phyloP scores from a whole-genome alignment of 345 rosid genomes.

The Populus nigra region DNA sequence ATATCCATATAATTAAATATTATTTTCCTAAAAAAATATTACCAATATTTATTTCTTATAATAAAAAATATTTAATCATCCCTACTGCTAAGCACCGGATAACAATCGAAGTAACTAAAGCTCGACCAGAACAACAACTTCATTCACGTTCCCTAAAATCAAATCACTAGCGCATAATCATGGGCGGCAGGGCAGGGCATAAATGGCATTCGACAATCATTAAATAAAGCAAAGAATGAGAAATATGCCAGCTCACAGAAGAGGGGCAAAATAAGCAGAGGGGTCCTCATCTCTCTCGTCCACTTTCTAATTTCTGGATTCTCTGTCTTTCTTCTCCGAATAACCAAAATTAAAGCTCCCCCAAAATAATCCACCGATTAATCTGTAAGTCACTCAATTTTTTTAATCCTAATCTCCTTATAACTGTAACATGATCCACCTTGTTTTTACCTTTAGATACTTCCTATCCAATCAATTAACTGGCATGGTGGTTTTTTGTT shows the following conservation, averaged over 20 bases:
- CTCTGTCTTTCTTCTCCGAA: background rate
- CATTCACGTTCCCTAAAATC: too few species aligned
- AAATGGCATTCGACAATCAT: background rate
- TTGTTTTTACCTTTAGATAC: background rate
- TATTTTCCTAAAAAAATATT: too few species aligned
- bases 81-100: too few species aligned
- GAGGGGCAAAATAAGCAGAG: slow-evolving; percentile 3
- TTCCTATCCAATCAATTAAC: too few species aligned
- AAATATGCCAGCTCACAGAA: slow-evolving; percentile 25
- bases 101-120: too few species aligned
- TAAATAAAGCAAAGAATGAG: background rate
- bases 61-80: too few species aligned
- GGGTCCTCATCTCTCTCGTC: background rate
- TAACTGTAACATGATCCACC: background rate
- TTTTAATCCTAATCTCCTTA: background rate
- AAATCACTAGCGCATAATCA: too few species aligned
- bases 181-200: background rate
- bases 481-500: too few species aligned
- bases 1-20: too few species aligned
- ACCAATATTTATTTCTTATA: too few species aligned
- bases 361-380: background rate
- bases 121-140: too few species aligned
- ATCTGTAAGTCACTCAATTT: slow-evolving; percentile 19
- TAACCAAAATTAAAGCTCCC: background rate
- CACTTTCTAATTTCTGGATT: background rate